Evolutionary conservation across 371 early-diverging fungal species (phyloP), one percentile per base, ranked within the genome.

Genomic region (Rhizopus stolonifer): DNA sequence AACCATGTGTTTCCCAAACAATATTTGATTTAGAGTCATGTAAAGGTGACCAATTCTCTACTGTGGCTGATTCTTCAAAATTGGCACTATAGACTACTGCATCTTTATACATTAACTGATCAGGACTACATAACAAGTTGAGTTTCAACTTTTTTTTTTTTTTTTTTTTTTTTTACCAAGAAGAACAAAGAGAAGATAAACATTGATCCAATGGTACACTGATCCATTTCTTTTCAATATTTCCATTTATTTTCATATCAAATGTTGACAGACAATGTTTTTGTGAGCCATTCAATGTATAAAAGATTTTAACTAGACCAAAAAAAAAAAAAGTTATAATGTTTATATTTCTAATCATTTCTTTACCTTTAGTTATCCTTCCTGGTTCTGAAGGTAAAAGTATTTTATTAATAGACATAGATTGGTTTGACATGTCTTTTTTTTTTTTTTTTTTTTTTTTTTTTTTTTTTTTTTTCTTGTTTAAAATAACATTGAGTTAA

Each of bases 251-350:
- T 53, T 52, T 22, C n/a, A 60, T 48, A 47, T 67, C 68, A 53
- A 66, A 66, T 42, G 70, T 52, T 29, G 63, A 63, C 29, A 70
- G 38, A 47, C 70, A 70, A 46, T 66, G 67, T 22, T 63, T 70
- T 25, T 66, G 64, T 7, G 63, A 65, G 39, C 70, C 70, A 39
- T 70, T 66, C 17, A 63, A 62, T 18, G 67, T 65, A 60, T 70
- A 70, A 46, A 63, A 70, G 15, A 70, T 58, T 58, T 70, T 70
- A 7, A 70, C 70, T 70, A 57, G n/a, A n/a, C n/a, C n/a, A n/a
- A n/a, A n/a, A n/a, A n/a, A n/a, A n/a, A n/a, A n/a, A n/a, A n/a
- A n/a, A 29, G 9, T 29, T 9, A 29, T 29, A 9, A 9, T 29
- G 11, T 29, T 29, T 29, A 9, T 29, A 1, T 29, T 29, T n/a